Percentiles rank a stretch among this genome's conserved stretches.
Evolutionary conservation across 2,329 filamentous ascomycete genomes (phyloP).

Genomic region (Aspergillus niger): DNA sequence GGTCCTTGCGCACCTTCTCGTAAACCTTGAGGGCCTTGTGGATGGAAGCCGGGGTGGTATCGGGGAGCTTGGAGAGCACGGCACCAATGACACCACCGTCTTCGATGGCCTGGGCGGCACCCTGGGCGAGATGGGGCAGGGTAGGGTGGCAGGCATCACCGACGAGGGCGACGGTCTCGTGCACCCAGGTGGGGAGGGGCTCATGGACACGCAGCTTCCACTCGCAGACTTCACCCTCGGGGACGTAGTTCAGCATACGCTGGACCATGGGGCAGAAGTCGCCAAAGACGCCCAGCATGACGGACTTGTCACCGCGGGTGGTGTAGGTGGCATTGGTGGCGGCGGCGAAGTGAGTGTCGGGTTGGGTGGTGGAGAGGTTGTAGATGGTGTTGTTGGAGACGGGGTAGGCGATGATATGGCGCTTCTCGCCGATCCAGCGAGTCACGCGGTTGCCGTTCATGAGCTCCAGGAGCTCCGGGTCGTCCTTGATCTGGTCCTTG

Average conservation of each 20-base stretch:
- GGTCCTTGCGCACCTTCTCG: slow-evolving; percentile 57
- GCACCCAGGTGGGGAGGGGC: slow-evolving; percentile 64
- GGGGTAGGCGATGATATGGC: slow-evolving; percentile 69
- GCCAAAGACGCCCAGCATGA: slow-evolving; percentile 61
- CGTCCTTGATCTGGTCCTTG: slow-evolving; percentile 46
- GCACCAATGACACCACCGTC: slow-evolving; percentile 61
- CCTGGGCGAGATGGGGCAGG: slow-evolving; percentile 64
- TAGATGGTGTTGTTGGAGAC: slow-evolving; percentile 65
- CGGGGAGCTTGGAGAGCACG: slow-evolving; percentile 52
- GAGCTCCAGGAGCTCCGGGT: slow-evolving; percentile 57
- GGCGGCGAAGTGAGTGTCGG: slow-evolving; percentile 61
- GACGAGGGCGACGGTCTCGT: slow-evolving; percentile 55
- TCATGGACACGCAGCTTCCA: slow-evolving; percentile 66
- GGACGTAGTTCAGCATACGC: slow-evolving; percentile 62
- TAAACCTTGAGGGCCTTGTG: slow-evolving; percentile 58
- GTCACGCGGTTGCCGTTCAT: slow-evolving; percentile 60
- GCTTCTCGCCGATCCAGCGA: slow-evolving; percentile 66
- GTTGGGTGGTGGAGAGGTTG: slow-evolving; percentile 66
- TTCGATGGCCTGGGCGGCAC: slow-evolving; percentile 66
- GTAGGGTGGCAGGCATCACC: slow-evolving; percentile 66
- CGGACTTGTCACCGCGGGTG: slow-evolving; percentile 61
- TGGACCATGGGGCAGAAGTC: slow-evolving; percentile 65
- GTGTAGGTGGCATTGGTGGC: slow-evolving; percentile 64
- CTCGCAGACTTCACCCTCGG: slow-evolving; percentile 66
- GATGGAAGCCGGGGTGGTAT: slow-evolving; percentile 50